Evolutionary conservation across 2,329 filamentous ascomycete species (phyloP).

Genomic region (Trichoderma oligosporum): DNA sequence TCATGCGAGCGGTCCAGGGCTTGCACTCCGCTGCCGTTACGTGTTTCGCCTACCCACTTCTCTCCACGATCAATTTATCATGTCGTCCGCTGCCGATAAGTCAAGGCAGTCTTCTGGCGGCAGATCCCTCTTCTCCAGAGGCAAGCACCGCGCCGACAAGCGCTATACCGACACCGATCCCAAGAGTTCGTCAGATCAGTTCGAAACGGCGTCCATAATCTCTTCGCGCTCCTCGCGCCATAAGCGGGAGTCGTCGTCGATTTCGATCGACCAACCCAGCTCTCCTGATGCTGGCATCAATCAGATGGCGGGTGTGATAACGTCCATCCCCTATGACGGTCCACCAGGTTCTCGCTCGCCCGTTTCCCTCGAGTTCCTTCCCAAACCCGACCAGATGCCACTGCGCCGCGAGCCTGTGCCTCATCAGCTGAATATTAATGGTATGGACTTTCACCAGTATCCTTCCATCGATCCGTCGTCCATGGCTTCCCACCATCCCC

Average conservation of each 20-base stretch:
- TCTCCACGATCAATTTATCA: constrained; percentile 30
- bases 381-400: constrained; percentile 60
- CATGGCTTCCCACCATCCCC: constrained; percentile 50
- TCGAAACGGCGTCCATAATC: constrained; percentile 57
- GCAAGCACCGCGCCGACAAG: constrained; percentile 68
- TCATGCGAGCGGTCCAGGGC: constrained; percentile 41
- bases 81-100: constrained; percentile 71
- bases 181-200: constrained; percentile 52
- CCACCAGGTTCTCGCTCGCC: constrained; percentile 64
- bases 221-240: constrained; percentile 72
- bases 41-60: constrained; percentile 30
- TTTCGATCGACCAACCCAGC: constrained; percentile 65
- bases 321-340: constrained; percentile 82
- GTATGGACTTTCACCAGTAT: constrained; percentile 84
- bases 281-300: constrained; percentile 65
- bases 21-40: constrained; percentile 34
- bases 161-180: constrained; percentile 59
- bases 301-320: constrained; percentile 76
- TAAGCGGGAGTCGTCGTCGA: constrained; percentile 66
- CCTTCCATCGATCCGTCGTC: constrained; percentile 62
- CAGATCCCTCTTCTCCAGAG: constrained; percentile 83
- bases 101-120: constrained; percentile 71
- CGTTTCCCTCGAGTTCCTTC: constrained; percentile 68
- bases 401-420: constrained; percentile 69
- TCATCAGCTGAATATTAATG: constrained; percentile 76